A percentile compares a stretch with the other conserved stretches of the same genome.
Evolutionary conservation across 352 stramenopile genomes (phyloP).

Genomic region (Globisporangium recalcitrans): DNA sequence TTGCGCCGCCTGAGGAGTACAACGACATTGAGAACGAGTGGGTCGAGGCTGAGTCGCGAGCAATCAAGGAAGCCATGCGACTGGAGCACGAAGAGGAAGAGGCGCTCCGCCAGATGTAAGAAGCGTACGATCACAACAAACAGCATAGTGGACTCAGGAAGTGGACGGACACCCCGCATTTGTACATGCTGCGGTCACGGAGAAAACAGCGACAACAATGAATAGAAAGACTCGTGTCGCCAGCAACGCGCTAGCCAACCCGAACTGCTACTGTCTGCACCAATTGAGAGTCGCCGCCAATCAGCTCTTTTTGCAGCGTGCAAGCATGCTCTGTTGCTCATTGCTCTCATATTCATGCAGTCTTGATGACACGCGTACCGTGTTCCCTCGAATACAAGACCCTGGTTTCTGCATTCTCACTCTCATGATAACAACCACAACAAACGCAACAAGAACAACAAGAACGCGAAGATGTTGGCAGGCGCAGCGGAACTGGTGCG

Average conservation of each 20-base stretch:
- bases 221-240: constrained; percentile 9
- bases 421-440: constrained; percentile 1
- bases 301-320: background rate
- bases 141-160: no score
- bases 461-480: constrained; percentile 9
- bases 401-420: constrained; percentile 1
- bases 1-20: constrained; percentile 71
- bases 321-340: background rate
- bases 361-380: no score
- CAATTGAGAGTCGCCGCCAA: background rate
- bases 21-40: constrained; percentile 78
- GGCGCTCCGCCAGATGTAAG: constrained; percentile 58
- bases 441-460: background rate
- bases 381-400: background rate
- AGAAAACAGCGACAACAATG: background rate
- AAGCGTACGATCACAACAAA: no score
- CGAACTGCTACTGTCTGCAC: background rate
- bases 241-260: background rate
- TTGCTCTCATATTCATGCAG: background rate
- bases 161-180: background rate
- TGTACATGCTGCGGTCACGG: background rate
- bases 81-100: constrained; percentile 80
- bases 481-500: constrained; percentile 16
- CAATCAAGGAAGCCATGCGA: constrained; percentile 83
- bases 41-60: constrained; percentile 70